These are phyloP conservation scores for Rickenella mellea DNA, from an alignment of 768 basidiomycete genomes.

Conservation along the genomic window DNA sequence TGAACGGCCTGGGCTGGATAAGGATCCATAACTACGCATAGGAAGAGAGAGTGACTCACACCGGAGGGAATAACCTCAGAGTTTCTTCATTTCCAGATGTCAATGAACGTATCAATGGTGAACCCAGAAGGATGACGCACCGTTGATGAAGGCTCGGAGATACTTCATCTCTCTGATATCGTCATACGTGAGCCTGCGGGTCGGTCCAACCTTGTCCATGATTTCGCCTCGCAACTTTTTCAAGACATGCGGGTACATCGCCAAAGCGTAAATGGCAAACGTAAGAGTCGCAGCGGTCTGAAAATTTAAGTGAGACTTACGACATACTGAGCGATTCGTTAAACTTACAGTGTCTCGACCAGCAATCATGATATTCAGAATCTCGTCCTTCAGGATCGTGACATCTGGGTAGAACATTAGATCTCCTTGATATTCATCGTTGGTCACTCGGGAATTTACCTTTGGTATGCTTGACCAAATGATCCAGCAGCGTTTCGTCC, in stretches of 20 bases:
- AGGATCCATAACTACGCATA: not conserved
- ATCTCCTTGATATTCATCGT: not conserved
- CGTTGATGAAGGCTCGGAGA: conserved; percentile 55
- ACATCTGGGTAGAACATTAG: conserved; percentile 20
- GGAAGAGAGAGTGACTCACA: conserved; percentile 11
- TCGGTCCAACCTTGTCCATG: conserved; percentile 37
- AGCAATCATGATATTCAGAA: conserved; percentile 15
- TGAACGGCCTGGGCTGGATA: conserved; percentile 30
- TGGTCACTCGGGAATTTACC: conserved; percentile 9
- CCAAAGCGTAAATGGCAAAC: conserved; percentile 33
- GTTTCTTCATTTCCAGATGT: conserved; percentile 27
- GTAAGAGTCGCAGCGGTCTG: conserved; percentile 26
- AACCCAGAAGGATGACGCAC: conserved; percentile 20
- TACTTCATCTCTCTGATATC: conserved; percentile 57
- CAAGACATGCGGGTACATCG: conserved; percentile 40
- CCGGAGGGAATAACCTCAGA: conserved; percentile 44
- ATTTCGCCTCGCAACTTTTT: conserved; percentile 48
- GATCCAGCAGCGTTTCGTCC: conserved; percentile 43
- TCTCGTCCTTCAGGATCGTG: conserved; percentile 39
- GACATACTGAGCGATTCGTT: not conserved
- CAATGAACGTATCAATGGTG: not conserved
- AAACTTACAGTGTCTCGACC: conserved; percentile 7
- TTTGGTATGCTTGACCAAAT: conserved; percentile 43
- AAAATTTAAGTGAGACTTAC: not conserved
- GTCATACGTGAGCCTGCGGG: conserved; percentile 39